Conservation (phyloP, 805 yeast genomes). For the Metschnikowia kofuensis region DNA sequence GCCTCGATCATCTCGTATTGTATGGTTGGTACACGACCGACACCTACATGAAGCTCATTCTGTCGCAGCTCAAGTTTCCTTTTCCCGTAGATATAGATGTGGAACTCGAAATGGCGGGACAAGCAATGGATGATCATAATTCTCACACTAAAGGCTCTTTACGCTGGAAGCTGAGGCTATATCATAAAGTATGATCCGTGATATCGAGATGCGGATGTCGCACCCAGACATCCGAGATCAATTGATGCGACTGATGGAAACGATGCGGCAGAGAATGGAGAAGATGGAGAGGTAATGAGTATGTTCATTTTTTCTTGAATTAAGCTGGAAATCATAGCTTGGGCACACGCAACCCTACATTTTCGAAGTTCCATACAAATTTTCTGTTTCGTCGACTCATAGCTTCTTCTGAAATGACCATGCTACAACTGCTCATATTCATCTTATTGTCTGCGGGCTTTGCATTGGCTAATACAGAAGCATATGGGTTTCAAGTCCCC, state of each 20-base stretch:
- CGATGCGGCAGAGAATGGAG: too few relatives aligned
- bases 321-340: too few relatives aligned
- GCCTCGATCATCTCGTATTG: conserved; percentile 16
- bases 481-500: conserved; percentile 30
- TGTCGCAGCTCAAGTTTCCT: conserved; percentile 2
- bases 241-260: background rate
- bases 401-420: too few relatives aligned
- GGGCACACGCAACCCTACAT: too few relatives aligned
- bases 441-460: conserved; percentile 4
- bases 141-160: too few relatives aligned
- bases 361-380: too few relatives aligned
- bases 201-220: background rate
- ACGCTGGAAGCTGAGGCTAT: too few relatives aligned
- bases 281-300: too few relatives aligned
- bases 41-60: conserved; percentile 12
- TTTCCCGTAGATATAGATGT: conserved; percentile 2
- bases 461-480: conserved; percentile 37
- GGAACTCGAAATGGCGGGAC: conserved; percentile 1
- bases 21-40: conserved; percentile 24
- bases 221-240: conserved; percentile 8
- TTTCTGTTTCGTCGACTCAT: background rate
- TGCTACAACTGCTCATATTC: background rate
- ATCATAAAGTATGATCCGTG: too few relatives aligned
- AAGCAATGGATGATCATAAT: too few relatives aligned
- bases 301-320: too few relatives aligned